Evolutionary conservation across 139 green algal species (phyloP), one percentile per base, ranked within the genome.

Genomic region (Chlorella ohadii): DNA sequence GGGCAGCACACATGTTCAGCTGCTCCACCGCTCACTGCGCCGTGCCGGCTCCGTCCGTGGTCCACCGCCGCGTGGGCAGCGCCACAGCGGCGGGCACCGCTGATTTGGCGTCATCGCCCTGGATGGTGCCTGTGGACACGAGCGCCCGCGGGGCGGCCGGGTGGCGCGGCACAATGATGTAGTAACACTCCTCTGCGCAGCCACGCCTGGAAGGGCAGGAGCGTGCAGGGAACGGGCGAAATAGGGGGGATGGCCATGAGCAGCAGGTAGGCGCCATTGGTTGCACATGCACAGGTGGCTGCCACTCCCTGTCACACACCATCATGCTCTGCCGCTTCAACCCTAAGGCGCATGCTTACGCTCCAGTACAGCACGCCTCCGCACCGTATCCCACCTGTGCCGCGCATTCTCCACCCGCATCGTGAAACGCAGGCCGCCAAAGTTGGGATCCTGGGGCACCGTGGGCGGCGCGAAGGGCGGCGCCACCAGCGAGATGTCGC

Each of bases 371-470:
- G 22, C 59, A 31, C 59, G 31, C 59, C 17, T 31, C 28, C 64
- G n/a, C 64, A n/a, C 64, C n/a, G 2, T 4, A 4, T 34, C 70
- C 28, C 55, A 79, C 81, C 72, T 34, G 12, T 74, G 22, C 1
- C 73, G 28, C n/a, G 57, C 47, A 17, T 89, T 66, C 67, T 92
- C 88, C 44, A 84, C 73, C 12, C 88, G 87, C 65, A 92, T 65
- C 17, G 70, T 31, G 51, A 91, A 91, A 27, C 86, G 73, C 51
- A 90, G 72, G 33, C 75, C 86, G 23, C 81, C 74, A 51, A 82
- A 87, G 34, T 90, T 28, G 25, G 81, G 80, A 33, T 84, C 73
- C 1, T 11, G 19, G 4, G 86, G 86, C 59, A 81, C 65, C 15
- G 71, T 86, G 41, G 86, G 86, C 27, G 64, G 51, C 1, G 55